Conservation (phyloP, 768 basidiomycete genomes). For the Suillus subluteus region DNA sequence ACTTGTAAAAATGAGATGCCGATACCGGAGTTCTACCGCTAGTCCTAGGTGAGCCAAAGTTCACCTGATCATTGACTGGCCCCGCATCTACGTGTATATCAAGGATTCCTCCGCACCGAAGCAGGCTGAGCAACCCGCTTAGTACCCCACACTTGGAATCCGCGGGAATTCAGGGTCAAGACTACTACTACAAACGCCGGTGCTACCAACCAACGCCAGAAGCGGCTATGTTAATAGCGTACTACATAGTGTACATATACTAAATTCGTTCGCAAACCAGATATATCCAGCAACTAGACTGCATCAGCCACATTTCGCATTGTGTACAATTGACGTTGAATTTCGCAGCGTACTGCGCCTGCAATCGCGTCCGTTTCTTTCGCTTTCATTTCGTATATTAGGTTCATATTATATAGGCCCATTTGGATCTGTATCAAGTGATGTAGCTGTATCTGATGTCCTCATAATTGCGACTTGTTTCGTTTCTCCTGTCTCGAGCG, state of each 20-base stretch:
- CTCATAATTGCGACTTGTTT: neutral
- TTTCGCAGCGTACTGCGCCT: neutral
- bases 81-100: constrained; percentile 4
- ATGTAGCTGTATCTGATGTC: neutral
- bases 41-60: neutral
- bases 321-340: neutral
- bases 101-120: neutral
- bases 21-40: constrained; percentile 10
- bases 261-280: constrained; percentile 5
- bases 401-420: neutral
- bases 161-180: constrained; percentile 7
- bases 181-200: neutral
- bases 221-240: neutral
- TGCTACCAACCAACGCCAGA: neutral
- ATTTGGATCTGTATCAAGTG: neutral
- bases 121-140: neutral
- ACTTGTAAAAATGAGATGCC: constrained; percentile 51
- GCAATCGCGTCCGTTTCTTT: neutral
- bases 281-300: neutral
- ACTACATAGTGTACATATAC: neutral
- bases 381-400: constrained; percentile 5
- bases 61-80: constrained; percentile 3
- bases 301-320: neutral
- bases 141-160: constrained; percentile 7
- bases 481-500: neutral